Conservation (phyloP, 1,284 basidiomycete genomes). For the Tilletia walkeri region DNA sequence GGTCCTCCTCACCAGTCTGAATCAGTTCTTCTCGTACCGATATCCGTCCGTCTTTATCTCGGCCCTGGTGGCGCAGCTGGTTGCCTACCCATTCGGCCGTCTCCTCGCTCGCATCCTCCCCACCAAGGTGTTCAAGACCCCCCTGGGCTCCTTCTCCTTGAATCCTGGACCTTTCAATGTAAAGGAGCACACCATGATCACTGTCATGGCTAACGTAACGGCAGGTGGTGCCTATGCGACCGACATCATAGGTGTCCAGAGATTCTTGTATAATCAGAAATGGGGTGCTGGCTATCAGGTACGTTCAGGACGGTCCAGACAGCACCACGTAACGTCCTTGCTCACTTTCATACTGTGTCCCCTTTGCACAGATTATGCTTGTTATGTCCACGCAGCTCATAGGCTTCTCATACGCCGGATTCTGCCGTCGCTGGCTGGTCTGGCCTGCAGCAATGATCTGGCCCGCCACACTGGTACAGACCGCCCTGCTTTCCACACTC, state of each 20-base stretch:
- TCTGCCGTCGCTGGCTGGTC: constrained; percentile 22
- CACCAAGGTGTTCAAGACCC: constrained; percentile 27
- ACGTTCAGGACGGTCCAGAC: constrained; percentile 56
- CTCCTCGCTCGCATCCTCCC: constrained; percentile 39
- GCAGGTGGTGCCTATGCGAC: constrained; percentile 69
- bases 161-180: constrained; percentile 50
- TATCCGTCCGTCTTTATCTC: constrained; percentile 44
- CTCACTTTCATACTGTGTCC: neutral
- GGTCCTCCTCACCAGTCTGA: constrained; percentile 39
- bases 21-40: constrained; percentile 43
- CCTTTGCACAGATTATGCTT: constrained; percentile 10
- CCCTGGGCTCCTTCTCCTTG: constrained; percentile 31
- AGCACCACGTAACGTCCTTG: neutral
- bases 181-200: constrained; percentile 49
- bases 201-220: constrained; percentile 58
- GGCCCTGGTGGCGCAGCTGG: constrained; percentile 37
- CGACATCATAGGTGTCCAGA: constrained; percentile 69
- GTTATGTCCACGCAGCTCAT: constrained; percentile 19
- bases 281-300: constrained; percentile 60
- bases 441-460: constrained; percentile 22
- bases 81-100: constrained; percentile 40
- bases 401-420: constrained; percentile 22
- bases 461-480: constrained; percentile 19
- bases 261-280: constrained; percentile 30
- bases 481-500: constrained; percentile 18